These are phyloP conservation scores for Cynanchum wilfordii DNA, from an alignment of 257 asterid species.

Conservation along the genomic window DNA sequence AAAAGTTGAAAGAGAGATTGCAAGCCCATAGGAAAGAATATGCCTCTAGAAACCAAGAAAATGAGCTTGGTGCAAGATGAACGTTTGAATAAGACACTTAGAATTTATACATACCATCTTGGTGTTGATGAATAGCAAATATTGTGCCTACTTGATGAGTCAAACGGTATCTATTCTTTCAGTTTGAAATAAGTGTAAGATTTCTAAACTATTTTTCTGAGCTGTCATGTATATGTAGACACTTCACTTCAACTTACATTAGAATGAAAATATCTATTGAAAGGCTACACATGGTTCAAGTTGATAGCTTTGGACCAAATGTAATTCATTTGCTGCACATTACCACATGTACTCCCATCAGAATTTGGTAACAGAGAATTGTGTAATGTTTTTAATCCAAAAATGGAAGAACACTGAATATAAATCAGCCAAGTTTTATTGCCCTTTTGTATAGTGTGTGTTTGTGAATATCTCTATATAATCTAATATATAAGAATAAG, in stretches of 20 bases:
- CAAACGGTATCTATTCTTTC: background rate
- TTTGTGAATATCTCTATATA: too few relatives aligned
- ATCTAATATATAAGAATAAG: background rate
- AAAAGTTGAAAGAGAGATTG: conserved; percentile 47
- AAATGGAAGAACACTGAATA: too few relatives aligned
- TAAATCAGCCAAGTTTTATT: too few relatives aligned
- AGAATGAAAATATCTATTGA: background rate
- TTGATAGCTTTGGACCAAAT: background rate
- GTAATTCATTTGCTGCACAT: background rate
- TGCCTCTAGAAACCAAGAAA: conserved; percentile 23
- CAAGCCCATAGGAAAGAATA: conserved; percentile 37
- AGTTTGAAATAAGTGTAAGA: background rate
- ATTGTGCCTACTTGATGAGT: background rate
- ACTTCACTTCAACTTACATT: background rate
- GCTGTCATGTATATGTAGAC: background rate
- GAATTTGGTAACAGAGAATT: background rate
- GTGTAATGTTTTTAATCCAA: too few relatives aligned
- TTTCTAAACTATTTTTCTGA: background rate
- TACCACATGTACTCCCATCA: background rate
- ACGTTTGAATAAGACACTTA: background rate
- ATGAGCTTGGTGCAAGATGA: conserved; percentile 18
- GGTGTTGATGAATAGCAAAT: background rate
- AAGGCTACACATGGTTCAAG: background rate
- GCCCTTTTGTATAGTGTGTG: too few relatives aligned
- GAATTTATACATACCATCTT: background rate